A percentile compares a stretch with the other conserved stretches of the same genome.
Evolutionary conservation across 257 asterid species (phyloP).

Genomic region (Solanum paucissectum): DNA sequence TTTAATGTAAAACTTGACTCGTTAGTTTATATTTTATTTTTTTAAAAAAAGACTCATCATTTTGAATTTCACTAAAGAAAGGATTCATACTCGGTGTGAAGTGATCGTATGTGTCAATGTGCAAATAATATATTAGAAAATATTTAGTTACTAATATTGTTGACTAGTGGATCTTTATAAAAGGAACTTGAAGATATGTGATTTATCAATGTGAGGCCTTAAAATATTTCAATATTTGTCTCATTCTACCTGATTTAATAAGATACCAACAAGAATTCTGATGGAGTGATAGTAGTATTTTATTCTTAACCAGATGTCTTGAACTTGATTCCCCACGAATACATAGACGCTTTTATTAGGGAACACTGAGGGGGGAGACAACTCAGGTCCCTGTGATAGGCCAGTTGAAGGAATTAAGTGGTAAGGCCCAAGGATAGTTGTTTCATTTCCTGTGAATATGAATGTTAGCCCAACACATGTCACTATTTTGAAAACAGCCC

Average conservation of each 20-base stretch:
- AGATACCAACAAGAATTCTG: background rate
- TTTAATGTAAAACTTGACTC: no score
- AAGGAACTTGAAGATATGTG: no score
- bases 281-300: no score
- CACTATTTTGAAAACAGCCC: background rate
- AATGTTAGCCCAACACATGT: background rate
- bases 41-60: no score
- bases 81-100: no score
- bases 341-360: no score
- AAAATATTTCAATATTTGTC: background rate
- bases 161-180: background rate
- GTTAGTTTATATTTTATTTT: no score
- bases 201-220: background rate
- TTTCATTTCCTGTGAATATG: background rate
- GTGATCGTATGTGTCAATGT: no score
- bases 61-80: no score
- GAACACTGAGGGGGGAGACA: background rate
- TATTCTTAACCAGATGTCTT: fast-evolving
- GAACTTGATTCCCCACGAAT: fast-evolving
- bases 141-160: background rate
- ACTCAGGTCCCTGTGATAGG: background rate
- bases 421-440: background rate
- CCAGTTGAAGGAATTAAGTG: background rate
- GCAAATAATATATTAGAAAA: no score
- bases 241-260: no score